Base-by-base conservation (phyloP, 2,329 filamentous ascomycete species). In the Aspergillus proliferans region DNA sequence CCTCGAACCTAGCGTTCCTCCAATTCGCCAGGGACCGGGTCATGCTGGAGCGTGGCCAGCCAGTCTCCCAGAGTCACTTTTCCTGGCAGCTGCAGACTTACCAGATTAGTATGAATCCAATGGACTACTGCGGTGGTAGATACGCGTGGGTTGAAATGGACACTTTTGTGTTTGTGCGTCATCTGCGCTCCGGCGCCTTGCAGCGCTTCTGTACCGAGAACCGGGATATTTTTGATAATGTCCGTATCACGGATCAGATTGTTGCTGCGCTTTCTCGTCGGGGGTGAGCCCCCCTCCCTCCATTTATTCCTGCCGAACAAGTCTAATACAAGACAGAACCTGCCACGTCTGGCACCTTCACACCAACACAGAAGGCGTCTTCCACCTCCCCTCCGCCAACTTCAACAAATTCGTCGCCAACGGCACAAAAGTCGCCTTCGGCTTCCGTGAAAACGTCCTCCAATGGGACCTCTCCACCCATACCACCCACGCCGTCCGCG, bases 311-410 rank as follows among this genome's bases (percentile, higher is more conserved):
- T 21, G 9, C 7, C 24, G n/a, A 22, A 19, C 26, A 15, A 6
- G 44, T n/a, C 15, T 55, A 12, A 33, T 34, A 5, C 47, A 41
- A 18, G 49, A 18, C 30, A 67, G 64, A 24, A 58, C 59, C 26
- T 68, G 65, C 39, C 55, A 66, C 51, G 57, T 61, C n/a, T 69
- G 65, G 63, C 51, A 62, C 39, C 43, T 62, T 14, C 21, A 51
- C 10, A 59, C 58, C 2, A 50, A 56, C 14, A 50, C 59, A 15
- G 30, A 54, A 22, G 49, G 48, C 19, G 53, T 42, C 8, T 61
- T 69, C 38, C 65, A 64, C 22, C 22, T 69, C n/a, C 56, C 64
- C 8, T 62, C 59, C 2, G 9, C 48, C 7, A 21, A 44, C 12
- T 53, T 53, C 43, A 6, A n/a, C 1, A 30, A 51, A 33, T 59